Conservation (phyloP, 2,329 filamentous ascomycete genomes). For the Lanzia echinophila region DNA sequence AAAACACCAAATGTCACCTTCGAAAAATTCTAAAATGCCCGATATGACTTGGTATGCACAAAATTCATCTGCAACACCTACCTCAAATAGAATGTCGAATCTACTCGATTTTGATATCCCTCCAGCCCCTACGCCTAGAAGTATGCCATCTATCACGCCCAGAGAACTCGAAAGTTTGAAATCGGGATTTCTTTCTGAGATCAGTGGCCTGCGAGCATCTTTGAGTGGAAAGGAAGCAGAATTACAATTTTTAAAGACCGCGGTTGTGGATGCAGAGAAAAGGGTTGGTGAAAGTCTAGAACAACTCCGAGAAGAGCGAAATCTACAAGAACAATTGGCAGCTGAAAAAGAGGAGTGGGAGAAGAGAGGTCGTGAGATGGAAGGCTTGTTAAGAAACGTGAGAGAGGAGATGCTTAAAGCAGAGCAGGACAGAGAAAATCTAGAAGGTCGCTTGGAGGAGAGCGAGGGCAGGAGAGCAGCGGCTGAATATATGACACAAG, state of each 20-base stretch:
- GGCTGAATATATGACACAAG: constrained; percentile 68
- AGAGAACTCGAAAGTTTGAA: constrained; percentile 90
- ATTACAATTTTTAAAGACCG: constrained; percentile 77
- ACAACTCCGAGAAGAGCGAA: constrained; percentile 70
- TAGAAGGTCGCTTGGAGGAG: constrained; percentile 70
- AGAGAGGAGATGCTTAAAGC: constrained; percentile 73
- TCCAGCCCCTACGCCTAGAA: constrained; percentile 86
- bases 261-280: constrained; percentile 84
- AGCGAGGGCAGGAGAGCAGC: constrained; percentile 67
- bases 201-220: constrained; percentile 87
- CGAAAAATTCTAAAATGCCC: constrained; percentile 27
- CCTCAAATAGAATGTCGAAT: constrained; percentile 47
- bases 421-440: constrained; percentile 74
- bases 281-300: constrained; percentile 83
- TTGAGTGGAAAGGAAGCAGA: constrained; percentile 91
- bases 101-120: constrained; percentile 88
- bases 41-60: constrained; percentile 18
- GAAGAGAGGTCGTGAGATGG: constrained; percentile 77
- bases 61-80: constrained; percentile 18
- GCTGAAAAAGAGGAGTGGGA: constrained; percentile 80
- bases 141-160: constrained; percentile 82
- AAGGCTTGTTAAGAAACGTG: constrained; percentile 69
- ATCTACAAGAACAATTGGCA: constrained; percentile 62
- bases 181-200: constrained; percentile 83
- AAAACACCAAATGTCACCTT: constrained; percentile 43